Percentiles rank a stretch among this genome's conserved stretches.
phyloP scores from a whole-genome alignment of 257 asterid species.

The Solanum neorickii region DNA sequence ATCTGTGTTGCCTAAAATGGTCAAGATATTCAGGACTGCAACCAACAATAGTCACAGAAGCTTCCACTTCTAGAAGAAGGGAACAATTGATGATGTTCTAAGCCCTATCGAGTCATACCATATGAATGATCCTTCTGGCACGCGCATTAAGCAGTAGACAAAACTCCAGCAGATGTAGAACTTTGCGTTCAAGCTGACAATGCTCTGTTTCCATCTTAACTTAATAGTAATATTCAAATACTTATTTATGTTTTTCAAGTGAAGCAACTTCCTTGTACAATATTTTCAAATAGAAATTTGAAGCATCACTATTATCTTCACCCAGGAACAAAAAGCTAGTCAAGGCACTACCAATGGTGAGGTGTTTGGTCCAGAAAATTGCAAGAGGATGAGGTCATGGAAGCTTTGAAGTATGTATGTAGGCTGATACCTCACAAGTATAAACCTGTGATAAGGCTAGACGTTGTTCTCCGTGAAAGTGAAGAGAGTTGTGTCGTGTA shows the following conservation, averaged over 20 bases:
- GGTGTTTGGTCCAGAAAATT: neutral
- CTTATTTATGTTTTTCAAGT: neutral
- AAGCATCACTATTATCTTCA: neutral
- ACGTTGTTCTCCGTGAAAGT: slow-evolving; percentile 60
- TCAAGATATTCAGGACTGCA: neutral
- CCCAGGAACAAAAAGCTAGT: neutral
- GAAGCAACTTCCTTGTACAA: neutral
- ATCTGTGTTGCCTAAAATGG: too few relatives aligned
- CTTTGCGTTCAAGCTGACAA: too few relatives aligned
- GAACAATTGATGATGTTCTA: too few relatives aligned
- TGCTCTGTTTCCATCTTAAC: neutral
- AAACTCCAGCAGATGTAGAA: too few relatives aligned
- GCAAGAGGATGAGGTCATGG: neutral
- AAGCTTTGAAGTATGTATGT: slow-evolving; percentile 27
- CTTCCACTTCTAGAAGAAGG: too few relatives aligned
- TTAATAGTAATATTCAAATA: neutral
- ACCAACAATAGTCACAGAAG: too few relatives aligned
- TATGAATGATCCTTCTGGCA: too few relatives aligned
- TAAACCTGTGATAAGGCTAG: slow-evolving; percentile 78
- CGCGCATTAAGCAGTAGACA: too few relatives aligned
- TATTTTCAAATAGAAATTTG: neutral
- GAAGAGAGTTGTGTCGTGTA: slow-evolving; percentile 34
- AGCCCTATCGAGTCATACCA: too few relatives aligned
- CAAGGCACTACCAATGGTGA: neutral
- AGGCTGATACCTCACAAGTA: slow-evolving; percentile 62